These are phyloP conservation scores for Lotus japonicus DNA, from an alignment of 306 rosid genomes.

Conservation along the genomic window DNA sequence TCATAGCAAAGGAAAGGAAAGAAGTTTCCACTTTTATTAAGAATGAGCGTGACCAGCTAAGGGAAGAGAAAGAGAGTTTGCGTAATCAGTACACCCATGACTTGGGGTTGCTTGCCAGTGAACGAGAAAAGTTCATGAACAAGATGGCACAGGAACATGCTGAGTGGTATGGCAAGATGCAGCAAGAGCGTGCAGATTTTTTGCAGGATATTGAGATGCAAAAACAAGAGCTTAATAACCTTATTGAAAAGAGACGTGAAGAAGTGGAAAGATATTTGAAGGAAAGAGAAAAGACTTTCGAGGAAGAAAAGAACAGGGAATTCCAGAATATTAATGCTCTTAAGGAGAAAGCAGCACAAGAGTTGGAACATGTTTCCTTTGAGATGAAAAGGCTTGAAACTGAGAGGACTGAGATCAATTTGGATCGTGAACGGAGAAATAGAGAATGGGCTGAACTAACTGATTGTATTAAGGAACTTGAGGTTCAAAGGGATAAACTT, in stretches of 20 bases:
- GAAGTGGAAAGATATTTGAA: constrained; percentile 77
- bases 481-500: constrained; percentile 79
- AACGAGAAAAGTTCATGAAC: constrained; percentile 83
- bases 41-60: constrained; percentile 70
- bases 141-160: constrained; percentile 76
- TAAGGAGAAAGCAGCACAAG: constrained; percentile 63
- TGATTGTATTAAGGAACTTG: constrained; percentile 79
- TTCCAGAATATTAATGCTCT: constrained; percentile 52
- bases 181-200: constrained; percentile 81
- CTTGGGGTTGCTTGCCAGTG: constrained; percentile 55
- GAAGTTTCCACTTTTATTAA: constrained; percentile 57
- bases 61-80: constrained; percentile 62
- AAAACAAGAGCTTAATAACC: constrained; percentile 65
- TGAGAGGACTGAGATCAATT: constrained; percentile 70
- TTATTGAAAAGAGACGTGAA: constrained; percentile 82
- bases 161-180: constrained; percentile 84
- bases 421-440: constrained; percentile 81
- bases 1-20: constrained; percentile 59
- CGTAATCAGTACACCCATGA: constrained; percentile 58
- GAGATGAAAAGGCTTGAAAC: constrained; percentile 77
- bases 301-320: constrained; percentile 70
- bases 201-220: constrained; percentile 71
- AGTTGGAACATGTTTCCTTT: constrained; percentile 61
- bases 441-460: constrained; percentile 88
- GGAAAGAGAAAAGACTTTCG: constrained; percentile 64